Percentiles rank a stretch among this genome's conserved stretches.
Conservation (phyloP, 495 filamentous ascomycete genomes). For the Copromyces sp. region DNA sequence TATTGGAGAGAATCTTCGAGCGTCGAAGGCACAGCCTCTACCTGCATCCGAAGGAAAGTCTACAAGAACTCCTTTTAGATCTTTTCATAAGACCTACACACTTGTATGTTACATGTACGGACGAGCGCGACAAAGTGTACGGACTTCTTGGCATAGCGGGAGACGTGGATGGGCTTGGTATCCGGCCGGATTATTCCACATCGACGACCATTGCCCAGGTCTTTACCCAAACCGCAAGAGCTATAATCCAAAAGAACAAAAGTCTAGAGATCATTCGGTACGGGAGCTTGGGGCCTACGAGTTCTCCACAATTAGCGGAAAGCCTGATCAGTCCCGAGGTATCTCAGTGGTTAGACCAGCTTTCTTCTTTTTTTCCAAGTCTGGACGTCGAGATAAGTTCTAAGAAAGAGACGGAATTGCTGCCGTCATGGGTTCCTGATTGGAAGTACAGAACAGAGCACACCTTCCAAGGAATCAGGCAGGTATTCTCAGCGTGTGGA, state of each 20-base stretch:
- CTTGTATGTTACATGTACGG: background rate
- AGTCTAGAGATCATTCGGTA: background rate
- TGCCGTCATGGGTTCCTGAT: conserved; percentile 13
- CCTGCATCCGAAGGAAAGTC: background rate
- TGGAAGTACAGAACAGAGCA: background rate
- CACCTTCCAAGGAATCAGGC: background rate
- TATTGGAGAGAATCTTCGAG: fast-evolving
- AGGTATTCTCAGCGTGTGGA: conserved; percentile 1
- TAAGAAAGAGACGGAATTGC: background rate
- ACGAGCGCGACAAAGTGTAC: conserved; percentile 6
- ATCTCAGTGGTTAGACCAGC: no score
- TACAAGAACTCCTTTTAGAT: background rate
- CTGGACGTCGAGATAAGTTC: no score
- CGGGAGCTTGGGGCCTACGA: background rate
- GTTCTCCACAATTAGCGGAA: background rate
- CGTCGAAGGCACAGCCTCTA: background rate
- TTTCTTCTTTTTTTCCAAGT: no score
- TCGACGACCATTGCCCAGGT: background rate
- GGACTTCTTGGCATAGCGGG: conserved; percentile 7
- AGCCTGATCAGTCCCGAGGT: conserved; percentile 2
- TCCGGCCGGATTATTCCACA: conserved; percentile 3
- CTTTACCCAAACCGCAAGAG: conserved; percentile 3
- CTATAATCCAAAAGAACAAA: conserved; percentile 2
- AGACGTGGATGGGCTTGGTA: conserved; percentile 6
- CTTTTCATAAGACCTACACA: background rate